A percentile compares a stretch with the other conserved stretches of the same genome.
phyloP scores from a whole-genome alignment of 805 yeast genomes.

The Barnettozyma populi region DNA sequence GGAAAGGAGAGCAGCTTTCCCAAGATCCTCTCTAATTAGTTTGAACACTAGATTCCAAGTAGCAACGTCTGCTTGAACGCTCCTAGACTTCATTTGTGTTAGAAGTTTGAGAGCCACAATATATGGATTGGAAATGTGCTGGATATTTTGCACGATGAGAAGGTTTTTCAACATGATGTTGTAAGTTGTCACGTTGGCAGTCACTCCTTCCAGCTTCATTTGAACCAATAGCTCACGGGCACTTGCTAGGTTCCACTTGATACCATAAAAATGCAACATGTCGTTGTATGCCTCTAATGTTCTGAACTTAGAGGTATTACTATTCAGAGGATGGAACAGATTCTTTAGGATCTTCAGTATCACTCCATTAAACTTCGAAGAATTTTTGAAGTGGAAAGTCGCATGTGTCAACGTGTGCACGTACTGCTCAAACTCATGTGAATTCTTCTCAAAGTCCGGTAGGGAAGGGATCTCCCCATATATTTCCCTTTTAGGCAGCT shows the following conservation, averaged over 20 bases:
- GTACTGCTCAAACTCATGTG: conserved; percentile 27
- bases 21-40: conserved; percentile 29
- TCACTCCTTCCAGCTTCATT: conserved; percentile 31
- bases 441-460: conserved; percentile 27
- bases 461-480: conserved; percentile 33
- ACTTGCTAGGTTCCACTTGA: conserved; percentile 34
- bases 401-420: conserved; percentile 34
- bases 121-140: conserved; percentile 26
- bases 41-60: conserved; percentile 35
- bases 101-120: conserved; percentile 27
- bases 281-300: conserved; percentile 32
- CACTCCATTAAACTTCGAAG: conserved; percentile 34
- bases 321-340: conserved; percentile 35
- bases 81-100: conserved; percentile 26
- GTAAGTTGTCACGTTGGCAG: conserved; percentile 34
- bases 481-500: conserved; percentile 16
- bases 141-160: conserved; percentile 24
- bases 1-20: conserved; percentile 28
- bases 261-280: conserved; percentile 34
- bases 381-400: conserved; percentile 29
- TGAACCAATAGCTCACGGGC: conserved; percentile 36
- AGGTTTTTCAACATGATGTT: conserved; percentile 32
- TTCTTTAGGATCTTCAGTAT: conserved; percentile 33
- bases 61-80: conserved; percentile 28
- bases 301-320: conserved; percentile 27